These are phyloP conservation scores for Ilex paraguariensis DNA, from an alignment of 305 asterid genomes.

Conservation along the genomic window DNA sequence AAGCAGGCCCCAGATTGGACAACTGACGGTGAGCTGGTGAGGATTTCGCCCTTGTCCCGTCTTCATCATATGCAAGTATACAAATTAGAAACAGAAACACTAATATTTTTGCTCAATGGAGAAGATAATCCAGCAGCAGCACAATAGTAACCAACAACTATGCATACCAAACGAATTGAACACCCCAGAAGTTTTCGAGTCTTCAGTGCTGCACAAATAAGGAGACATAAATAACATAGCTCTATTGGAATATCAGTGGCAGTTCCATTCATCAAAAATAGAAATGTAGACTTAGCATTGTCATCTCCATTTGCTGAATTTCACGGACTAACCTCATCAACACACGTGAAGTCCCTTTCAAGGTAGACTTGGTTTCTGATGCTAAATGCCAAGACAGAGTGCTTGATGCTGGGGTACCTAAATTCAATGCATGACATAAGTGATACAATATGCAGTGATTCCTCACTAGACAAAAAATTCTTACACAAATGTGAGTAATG, in stretches of 20 bases:
- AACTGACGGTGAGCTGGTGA: conserved; percentile 30
- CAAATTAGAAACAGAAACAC: too few species aligned
- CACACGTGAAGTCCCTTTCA: conserved; percentile 66
- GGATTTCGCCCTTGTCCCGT: conserved; percentile 39
- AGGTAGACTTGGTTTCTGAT: conserved; percentile 88
- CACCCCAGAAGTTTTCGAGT: conserved; percentile 38
- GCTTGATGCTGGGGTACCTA: conserved; percentile 75
- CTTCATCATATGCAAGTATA: conserved; percentile 36
- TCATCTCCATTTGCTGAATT: background rate
- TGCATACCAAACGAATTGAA: conserved; percentile 38
- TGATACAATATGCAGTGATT: background rate
- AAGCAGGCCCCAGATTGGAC: conserved; percentile 34
- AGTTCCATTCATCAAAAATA: too few species aligned
- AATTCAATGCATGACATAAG: conserved; percentile 9
- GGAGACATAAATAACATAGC: conserved; percentile 17
- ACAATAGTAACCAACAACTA: background rate
- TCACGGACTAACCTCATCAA: conserved; percentile 49
- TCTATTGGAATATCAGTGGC: too few species aligned
- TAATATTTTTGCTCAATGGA: background rate
- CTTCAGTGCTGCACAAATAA: conserved; percentile 48
- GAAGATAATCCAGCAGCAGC: too few species aligned
- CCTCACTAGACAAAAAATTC: background rate
- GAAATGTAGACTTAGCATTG: too few species aligned
- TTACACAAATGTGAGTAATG: too few species aligned
- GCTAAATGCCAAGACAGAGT: conserved; percentile 98